Base-by-base conservation (phyloP, 345 rosid genomes). In the Cardamine chenopodiifolia region DNA sequence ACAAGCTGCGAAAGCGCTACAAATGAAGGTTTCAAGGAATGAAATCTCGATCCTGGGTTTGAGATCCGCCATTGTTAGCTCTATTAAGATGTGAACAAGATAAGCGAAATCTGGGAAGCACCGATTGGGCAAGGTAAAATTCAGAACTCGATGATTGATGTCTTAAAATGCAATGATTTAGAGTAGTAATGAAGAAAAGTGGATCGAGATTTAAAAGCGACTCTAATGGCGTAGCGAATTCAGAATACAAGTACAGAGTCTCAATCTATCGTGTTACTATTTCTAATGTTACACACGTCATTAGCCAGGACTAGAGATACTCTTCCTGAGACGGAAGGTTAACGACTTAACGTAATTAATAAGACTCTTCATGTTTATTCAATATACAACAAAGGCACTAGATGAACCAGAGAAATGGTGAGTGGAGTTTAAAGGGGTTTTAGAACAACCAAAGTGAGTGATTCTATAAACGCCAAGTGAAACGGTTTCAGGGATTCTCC, bases 1-100 rank as follows among this genome's bases (percentile, higher is more conserved):
- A 81, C 99, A 95, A 85, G 99, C 97, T 34, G 99, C 97, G 70
- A 95, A 86, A 54, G 99, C 99, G 72, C 97, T 95, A 70, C 97
- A 91, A 22, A 94, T 61, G 84, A 94, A 91, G 74, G 88, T 85
- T 74, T 88, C 92, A 64, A 83, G 70, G 79, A 94, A 94, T 17
- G 98, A 89, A 80, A 94, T 88, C 83, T 83, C 88, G 79, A 84
- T 77, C 72, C 75, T 71, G 77, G 85, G 83, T 42, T 66, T 78
- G 81, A 83, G 87, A 85, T 88, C 93, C 75, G 92, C 87, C 88
- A 84, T 83, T 63, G 73, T 66, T 7, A 31, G 45, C 28, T 69
- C 44, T 34, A 70, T 6, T 0, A 50, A 49, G 67, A 37, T 13
- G 26, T 15, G 65, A 55, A 48, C 52, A 50, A 47, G 47, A 72